Base-by-base conservation (phyloP, 176 grass and related monocot genomes). In the Areca catechu region DNA sequence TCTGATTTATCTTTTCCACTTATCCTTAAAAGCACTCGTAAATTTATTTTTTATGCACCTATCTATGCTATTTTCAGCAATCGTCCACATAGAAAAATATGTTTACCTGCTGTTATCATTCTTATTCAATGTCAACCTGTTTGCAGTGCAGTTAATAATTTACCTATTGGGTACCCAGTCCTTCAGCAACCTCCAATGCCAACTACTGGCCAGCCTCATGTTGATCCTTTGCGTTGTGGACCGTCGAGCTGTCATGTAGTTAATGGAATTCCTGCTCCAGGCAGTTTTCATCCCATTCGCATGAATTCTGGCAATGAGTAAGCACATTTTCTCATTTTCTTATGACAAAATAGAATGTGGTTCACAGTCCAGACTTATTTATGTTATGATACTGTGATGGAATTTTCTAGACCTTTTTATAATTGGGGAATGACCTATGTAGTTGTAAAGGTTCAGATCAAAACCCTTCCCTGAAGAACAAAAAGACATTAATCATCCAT, bases 121-220 rank as follows among this genome's bases (percentile, higher is more conserved):
- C 37, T 71, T 90, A 82, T 68, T 79, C 65, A 88, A 70, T 58
- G 77, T 47, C 66, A 75, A 75, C 57, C 62, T 79, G 57, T 76
- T 73, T 80, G 62, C 66, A 72, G 65, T 85, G 83, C 94, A 98
- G 94, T 98, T 71, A 89, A 80, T 62, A 85, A 83, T 85, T 72
- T 92, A 57, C 94, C 94, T 16, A 98, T 98, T 78, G 94, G 88
- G 49, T 98, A 98, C 67, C 94, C 94, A 34, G 79, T 98, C 68
- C 72, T 98, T 67, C 88, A 88, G 58, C 94, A 98, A 49, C 81
- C 82, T 77, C 63, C 71, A n/a, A 88, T 98, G 56, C 78, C 76
- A 70, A 70, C 79, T 70, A 65, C 83, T 1, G 69, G 87, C 53
- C 84, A 84, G 20, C 79, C 94, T 67, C 84, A 93, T 50, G 59